Base-by-base conservation (phyloP, 164 flowering plant genomes). In the Liriodendron chinense region DNA sequence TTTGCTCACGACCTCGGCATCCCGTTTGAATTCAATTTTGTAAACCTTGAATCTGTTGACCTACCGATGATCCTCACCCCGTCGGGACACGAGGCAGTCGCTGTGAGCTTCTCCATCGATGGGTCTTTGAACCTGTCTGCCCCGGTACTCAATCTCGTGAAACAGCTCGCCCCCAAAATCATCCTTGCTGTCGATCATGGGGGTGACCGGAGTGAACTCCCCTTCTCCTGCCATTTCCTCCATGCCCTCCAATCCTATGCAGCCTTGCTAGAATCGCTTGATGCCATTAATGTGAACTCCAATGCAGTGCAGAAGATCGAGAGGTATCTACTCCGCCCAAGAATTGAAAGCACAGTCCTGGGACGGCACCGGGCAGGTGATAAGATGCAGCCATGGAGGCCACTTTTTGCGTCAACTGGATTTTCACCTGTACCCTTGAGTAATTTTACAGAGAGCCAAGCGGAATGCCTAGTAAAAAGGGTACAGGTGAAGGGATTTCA, bases 381-480 rank as follows among this genome's bases (percentile, higher is more conserved):
- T 1, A 86, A 83, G 84, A 79, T 79, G 78, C 85, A 82, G 5
- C 86, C 81, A 25, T 92, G 95, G 92, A 88, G 89, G 77, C 78
- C 81, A 21, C 82, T 92, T 14, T 86, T 95, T 72, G 63, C 83
- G 24, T 82, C 94, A 0, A 82, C 86, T 1, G 96, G 94, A 12
- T 87, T 93, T 74, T 74, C 87, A 1, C 96, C 98, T 0, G 16
- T 85, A 13, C 72, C 83, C 7, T 89, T 92, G 74, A 95, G 96
- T 80, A 89, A 88, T 74, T 86, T 91, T 74, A 81, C 94, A 0
- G 98, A 93, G 80, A 78, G 91, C 25, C 98, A 95, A 72, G 97
- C 97, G 14, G 97, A 90, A 50, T 93, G 84, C 74, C 72, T 94
- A 79, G 85, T 88, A 67, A 87, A 95, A 85, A 83, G 91, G 83